Evolutionary conservation across 441 rosid genomes (phyloP).

Genomic region (Adansonia madagascariensis): DNA sequence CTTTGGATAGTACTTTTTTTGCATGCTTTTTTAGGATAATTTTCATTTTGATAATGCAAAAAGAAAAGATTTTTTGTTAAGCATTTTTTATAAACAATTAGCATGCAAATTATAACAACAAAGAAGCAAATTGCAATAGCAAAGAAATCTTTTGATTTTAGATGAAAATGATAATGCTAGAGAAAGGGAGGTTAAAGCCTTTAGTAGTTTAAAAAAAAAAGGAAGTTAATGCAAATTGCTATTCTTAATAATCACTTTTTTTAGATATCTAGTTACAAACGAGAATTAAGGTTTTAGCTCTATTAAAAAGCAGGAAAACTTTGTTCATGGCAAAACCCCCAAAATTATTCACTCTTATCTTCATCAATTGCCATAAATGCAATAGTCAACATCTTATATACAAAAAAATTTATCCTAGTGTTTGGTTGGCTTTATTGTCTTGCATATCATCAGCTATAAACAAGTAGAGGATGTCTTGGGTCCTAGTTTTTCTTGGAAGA

Average conservation of each 20-base stretch:
- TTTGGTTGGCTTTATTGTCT: not conserved
- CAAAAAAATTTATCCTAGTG: not conserved
- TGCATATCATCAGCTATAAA: constrained; percentile 46
- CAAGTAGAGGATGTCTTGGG: constrained; percentile 21
- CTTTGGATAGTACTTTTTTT: too few relatives aligned
- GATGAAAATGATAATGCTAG: not conserved
- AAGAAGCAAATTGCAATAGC: not conserved
- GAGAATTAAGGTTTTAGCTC: not conserved
- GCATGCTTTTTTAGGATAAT: not conserved
- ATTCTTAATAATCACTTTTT: not conserved
- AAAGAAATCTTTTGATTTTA: not conserved
- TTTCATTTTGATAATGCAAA: not conserved
- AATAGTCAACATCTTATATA: not conserved
- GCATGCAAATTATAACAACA: not conserved
- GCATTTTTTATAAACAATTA: not conserved
- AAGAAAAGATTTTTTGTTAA: not conserved
- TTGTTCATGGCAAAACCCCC: not conserved
- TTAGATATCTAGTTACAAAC: too few relatives aligned
- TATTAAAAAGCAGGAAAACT: not conserved
- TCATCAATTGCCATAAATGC: not conserved
- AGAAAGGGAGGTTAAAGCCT: not conserved
- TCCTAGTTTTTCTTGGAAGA: constrained; percentile 35
- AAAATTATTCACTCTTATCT: not conserved
- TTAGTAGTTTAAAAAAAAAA: not conserved
- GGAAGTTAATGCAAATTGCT: not conserved